Base-by-base conservation (phyloP, 257 asterid species). In the Solanum chiquidenum region DNA sequence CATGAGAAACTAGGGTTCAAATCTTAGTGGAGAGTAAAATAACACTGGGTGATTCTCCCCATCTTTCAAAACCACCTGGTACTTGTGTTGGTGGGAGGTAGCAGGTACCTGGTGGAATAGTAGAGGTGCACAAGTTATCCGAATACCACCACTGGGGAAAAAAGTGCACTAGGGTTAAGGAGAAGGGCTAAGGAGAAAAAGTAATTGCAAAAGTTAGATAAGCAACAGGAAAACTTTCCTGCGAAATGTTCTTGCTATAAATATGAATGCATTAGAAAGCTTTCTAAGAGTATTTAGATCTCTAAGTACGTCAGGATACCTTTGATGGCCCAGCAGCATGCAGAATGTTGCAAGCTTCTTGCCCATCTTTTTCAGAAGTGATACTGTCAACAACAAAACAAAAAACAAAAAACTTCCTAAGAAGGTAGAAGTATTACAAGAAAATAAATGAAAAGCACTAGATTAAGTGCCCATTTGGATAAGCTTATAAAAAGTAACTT, bases 291-390 rank as follows among this genome's bases (percentile, higher is more conserved):
- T 69, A 12, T 75, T 66, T 44, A 87, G 20, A 34, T 83, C 62
- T 76, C 33, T 29, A 88, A 88, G 91, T 86, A 91, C 29, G 34
- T 33, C 64, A 40, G 75, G 86, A 90, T 88, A 96, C 99, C 98
- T 97, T 97, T 87, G 98, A 92, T 64, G 99, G 99, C 72, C 99
- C 99, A 89, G 98, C 98, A 90, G 97, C 94, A 91, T 96, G 99
- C 90, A 97, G 96, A 87, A 91, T 89, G 91, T 92, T 93, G 94
- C 99, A 97, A 86, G 98, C 99, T 87, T 96, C 94, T 92, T 97
- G 92, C 86, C 99, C 99, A 89, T 97, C 98, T 91, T 95, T 92
- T 92, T 97, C 99, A 83, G 98, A 92, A 80, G 79, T 90, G 87
- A 97, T 97, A 92, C 99, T 97, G 92, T 87, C 66, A 55, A 55